phyloP scores from a whole-genome alignment of 768 basidiomycete species.

The Lactarius trivialis region DNA sequence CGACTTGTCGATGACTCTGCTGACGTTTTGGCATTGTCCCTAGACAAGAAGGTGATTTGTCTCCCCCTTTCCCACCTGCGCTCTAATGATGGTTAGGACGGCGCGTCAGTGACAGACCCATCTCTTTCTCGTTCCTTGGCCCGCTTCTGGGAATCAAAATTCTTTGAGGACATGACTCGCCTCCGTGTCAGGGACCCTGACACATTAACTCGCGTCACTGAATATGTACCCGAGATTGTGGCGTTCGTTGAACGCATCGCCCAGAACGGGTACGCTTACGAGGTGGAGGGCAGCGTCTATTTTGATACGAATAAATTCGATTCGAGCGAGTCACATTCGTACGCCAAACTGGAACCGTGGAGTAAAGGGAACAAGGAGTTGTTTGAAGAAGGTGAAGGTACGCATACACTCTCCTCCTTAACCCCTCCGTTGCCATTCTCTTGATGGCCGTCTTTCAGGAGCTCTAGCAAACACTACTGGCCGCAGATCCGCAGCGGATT shows the following conservation, averaged over 20 bases:
- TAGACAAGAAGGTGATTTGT: slow-evolving; percentile 65
- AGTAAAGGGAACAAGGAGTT: slow-evolving; percentile 89
- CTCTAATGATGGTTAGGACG: slow-evolving; percentile 43
- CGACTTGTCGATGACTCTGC: slow-evolving; percentile 64
- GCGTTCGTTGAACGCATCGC: slow-evolving; percentile 81
- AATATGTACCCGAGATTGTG: slow-evolving; percentile 94
- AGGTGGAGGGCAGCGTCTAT: slow-evolving; percentile 77
- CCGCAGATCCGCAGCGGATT: slow-evolving; percentile 82
- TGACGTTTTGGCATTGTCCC: slow-evolving; percentile 64
- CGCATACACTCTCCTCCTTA: not conserved
- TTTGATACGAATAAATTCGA: slow-evolving; percentile 87
- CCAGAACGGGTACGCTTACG: slow-evolving; percentile 77
- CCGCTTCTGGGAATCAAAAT: slow-evolving; percentile 82
- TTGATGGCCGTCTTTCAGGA: slow-evolving; percentile 33
- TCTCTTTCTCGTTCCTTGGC: slow-evolving; percentile 77
- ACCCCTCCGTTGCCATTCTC: not conserved
- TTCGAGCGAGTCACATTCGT: slow-evolving; percentile 65
- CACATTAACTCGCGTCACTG: slow-evolving; percentile 89
- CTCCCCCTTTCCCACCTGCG: not conserved
- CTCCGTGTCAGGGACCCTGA: slow-evolving; percentile 84
- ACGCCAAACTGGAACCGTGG: slow-evolving; percentile 94
- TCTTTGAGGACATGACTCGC: slow-evolving; percentile 89
- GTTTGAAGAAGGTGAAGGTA: slow-evolving; percentile 90
- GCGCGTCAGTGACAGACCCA: slow-evolving; percentile 77
- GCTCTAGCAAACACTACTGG: slow-evolving; percentile 51